These are phyloP conservation scores for Xylaria sp. DNA, from an alignment of 2,329 filamentous ascomycete genomes.

Conservation along the genomic window DNA sequence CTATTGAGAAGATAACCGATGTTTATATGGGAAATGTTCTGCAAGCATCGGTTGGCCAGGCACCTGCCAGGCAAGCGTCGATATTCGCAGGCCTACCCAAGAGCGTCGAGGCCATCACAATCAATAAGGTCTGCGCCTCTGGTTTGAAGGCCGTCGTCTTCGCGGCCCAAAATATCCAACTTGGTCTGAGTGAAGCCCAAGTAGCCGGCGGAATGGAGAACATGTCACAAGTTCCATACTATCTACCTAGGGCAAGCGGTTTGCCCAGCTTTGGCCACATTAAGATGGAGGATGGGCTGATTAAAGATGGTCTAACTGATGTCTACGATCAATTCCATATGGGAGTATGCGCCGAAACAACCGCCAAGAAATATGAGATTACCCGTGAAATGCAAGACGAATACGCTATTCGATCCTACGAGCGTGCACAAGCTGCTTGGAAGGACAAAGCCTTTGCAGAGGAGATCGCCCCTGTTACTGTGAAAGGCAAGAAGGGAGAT, in stretches of 20 bases:
- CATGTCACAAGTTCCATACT: conserved; percentile 95
- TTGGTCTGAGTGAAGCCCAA: conserved; percentile 88
- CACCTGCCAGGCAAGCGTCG: conserved; percentile 89
- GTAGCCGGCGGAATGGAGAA: conserved; percentile 98
- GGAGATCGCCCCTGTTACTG: conserved; percentile 88
- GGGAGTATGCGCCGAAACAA: conserved; percentile 96
- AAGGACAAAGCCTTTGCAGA: conserved; percentile 83
- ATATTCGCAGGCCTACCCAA: conserved; percentile 87
- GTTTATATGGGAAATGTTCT: conserved; percentile 99
- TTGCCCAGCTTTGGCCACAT: conserved; percentile 88
- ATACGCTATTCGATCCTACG: conserved; percentile 89
- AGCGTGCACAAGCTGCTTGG: conserved; percentile 92
- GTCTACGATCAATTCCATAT: conserved; percentile 98
- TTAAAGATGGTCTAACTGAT: conserved; percentile 95
- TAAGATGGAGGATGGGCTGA: conserved; percentile 88
- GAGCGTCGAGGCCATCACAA: conserved; percentile 86
- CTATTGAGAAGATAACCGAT: conserved; percentile 82
- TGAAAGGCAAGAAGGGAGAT: conserved; percentile 86
- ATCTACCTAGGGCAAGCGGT: conserved; percentile 82
- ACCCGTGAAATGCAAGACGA: conserved; percentile 88
- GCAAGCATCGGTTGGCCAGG: conserved; percentile 84
- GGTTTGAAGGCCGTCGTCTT: conserved; percentile 92
- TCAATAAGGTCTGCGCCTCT: conserved; percentile 98
- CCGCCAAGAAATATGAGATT: conserved; percentile 86
- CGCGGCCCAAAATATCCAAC: conserved; percentile 93